Evolutionary conservation across 2,329 filamentous ascomycete genomes (phyloP).

Genomic region (Epichloe elymi): DNA sequence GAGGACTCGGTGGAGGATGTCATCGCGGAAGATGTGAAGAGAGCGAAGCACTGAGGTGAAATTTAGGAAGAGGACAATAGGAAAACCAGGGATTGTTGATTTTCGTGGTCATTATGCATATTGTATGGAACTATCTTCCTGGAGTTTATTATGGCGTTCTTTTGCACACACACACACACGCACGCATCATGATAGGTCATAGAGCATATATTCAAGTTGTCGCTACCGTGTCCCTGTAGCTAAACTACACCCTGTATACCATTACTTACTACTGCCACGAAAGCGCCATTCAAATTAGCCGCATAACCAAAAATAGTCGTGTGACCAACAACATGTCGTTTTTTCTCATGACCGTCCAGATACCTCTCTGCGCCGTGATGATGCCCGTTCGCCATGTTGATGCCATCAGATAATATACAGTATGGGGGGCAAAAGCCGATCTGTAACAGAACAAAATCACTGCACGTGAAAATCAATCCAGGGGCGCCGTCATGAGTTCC

Average conservation of each 20-base stretch:
- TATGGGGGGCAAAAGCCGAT: no score
- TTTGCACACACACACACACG: background rate
- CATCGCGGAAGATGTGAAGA: constrained; percentile 24
- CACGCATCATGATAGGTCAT: background rate
- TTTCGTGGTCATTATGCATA: background rate
- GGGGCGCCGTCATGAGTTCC: constrained; percentile 18
- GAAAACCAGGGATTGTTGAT: constrained; percentile 4
- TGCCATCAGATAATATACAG: background rate
- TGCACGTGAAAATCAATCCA: constrained; percentile 15
- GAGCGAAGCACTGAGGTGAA: constrained; percentile 17
- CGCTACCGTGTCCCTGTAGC: no score
- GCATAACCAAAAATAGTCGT: no score
- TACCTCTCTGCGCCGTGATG: background rate
- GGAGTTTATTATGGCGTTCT: background rate
- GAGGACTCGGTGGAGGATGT: constrained; percentile 33
- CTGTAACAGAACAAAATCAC: background rate
- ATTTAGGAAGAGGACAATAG: background rate
- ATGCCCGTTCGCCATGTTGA: background rate
- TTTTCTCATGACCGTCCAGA: background rate
- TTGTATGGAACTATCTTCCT: background rate
- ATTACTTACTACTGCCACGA: no score
- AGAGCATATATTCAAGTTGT: background rate
- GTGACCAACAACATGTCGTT: background rate
- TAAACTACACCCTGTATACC: no score
- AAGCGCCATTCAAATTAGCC: no score